Base-by-base conservation (phyloP, 805 yeast species). In the Candida palmyrensis region DNA sequence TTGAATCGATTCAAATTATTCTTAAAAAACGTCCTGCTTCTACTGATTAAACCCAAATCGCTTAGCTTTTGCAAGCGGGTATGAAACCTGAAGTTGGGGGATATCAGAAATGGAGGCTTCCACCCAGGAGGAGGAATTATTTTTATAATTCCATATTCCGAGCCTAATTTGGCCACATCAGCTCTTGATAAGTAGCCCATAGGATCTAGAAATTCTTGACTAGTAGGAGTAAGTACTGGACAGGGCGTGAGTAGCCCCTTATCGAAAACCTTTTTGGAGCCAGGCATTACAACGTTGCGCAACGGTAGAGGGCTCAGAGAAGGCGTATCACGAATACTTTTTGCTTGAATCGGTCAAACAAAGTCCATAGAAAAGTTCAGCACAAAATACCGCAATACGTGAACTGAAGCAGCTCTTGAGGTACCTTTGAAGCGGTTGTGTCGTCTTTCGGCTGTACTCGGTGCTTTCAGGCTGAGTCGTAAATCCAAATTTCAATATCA, bases 41-140 rank as follows among this genome's bases (percentile, higher is more conserved):
- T 62, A 37, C 79, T 79, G 6, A 71, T 51, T 12, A 84, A 51
- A 17, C 80, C 78, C 47, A 84, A 57, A 49, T 82, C 86, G 44
- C 75, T 71, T 34, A 84, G 48, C 29, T 68, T 72, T 50, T 83
- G 92, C n/a, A 79, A 50, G 35, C 94, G 55, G 6, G 87, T 81
- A 40, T 75, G 79, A 48, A 84, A 83, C 30, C 57, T 66, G 54
- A 83, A 82, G 5, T 58, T 46, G 29, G 64, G 60, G 30, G 81
- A 66, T 14, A 82, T 58, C 35, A 77, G 66, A 41, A 81, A 69
- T 0, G 75, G 75, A 0, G 81, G 79, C 29, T 49, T 50, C 79
- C 79, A 75, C n/a, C 47, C 55, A 12, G 41, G 35, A 0, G 81
- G 81, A 4, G 81, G 81, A 6, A 63, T 59, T 2, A 75, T 45